A percentile compares a stretch with the other conserved stretches of the same genome.
Evolutionary conservation across 805 yeast genomes (phyloP).

Genomic region (Ascoidea rubescens): DNA sequence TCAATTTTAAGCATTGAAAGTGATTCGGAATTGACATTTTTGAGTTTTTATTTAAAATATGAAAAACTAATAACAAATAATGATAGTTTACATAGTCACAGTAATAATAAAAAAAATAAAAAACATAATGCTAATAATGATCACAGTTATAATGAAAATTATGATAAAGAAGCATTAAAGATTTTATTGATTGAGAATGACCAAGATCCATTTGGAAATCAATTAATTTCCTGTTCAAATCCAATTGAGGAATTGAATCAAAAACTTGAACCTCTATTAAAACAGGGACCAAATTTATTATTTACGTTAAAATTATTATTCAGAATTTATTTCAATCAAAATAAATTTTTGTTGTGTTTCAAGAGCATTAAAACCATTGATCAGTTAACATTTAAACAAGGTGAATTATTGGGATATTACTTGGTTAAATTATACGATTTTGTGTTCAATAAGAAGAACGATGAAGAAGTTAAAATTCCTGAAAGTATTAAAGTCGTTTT

Average conservation of each 20-base stretch:
- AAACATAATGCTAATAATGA: constrained; percentile 5
- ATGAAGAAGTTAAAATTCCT: constrained; percentile 2
- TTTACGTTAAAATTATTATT: constrained; percentile 6
- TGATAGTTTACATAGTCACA: neutral
- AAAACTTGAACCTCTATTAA: neutral
- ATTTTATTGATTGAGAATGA: constrained; percentile 2
- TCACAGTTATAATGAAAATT: constrained; percentile 3
- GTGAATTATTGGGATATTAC: constrained; percentile 3
- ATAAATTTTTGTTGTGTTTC: constrained; percentile 8
- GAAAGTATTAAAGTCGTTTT: constrained; percentile 3
- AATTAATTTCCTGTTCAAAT: neutral
- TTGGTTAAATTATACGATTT: constrained; percentile 1
- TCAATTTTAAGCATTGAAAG: no score
- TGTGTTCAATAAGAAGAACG: neutral
- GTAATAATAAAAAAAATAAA: neutral
- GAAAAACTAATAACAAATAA: neutral
- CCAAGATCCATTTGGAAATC: constrained; percentile 6
- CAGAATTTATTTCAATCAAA: constrained; percentile 1
- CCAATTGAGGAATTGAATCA: constrained; percentile 4
- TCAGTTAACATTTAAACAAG: neutral
- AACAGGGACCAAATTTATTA: constrained; percentile 2
- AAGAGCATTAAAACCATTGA: constrained; percentile 4
- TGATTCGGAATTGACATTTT: no score
- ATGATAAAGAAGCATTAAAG: constrained; percentile 2
- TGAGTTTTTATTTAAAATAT: no score